Conservation (phyloP, 1,139 yeast genomes). For the Zygoascus sp. region DNA sequence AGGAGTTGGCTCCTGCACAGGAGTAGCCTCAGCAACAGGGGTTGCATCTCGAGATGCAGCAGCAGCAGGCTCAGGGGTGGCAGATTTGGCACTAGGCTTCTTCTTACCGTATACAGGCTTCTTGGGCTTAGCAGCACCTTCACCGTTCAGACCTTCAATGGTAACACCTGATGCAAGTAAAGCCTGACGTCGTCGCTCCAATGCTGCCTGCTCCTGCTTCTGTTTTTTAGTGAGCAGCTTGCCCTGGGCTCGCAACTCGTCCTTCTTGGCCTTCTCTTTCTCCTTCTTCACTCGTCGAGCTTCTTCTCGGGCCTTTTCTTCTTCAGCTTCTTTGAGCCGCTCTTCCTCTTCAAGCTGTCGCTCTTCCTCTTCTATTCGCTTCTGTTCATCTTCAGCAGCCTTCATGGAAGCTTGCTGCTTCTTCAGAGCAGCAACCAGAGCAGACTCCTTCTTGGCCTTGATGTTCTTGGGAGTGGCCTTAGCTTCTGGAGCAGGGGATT, state of each 20-base stretch:
- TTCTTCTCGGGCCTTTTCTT: constrained; percentile 63
- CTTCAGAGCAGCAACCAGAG: constrained; percentile 44
- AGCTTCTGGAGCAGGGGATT: constrained; percentile 32
- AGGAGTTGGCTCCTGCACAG: constrained; percentile 23
- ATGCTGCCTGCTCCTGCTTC: constrained; percentile 81
- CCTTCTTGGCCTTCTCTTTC: constrained; percentile 72
- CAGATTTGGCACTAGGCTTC: constrained; percentile 44
- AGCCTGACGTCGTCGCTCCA: constrained; percentile 87
- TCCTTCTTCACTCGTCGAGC: constrained; percentile 68
- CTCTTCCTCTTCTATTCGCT: constrained; percentile 57
- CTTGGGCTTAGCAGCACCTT: constrained; percentile 52
- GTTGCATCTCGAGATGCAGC: constrained; percentile 42
- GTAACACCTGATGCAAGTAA: constrained; percentile 62
- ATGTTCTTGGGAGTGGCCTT: constrained; percentile 31
- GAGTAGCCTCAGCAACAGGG: constrained; percentile 31
- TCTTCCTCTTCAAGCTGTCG: constrained; percentile 58
- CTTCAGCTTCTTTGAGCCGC: constrained; percentile 45
- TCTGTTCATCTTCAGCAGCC: constrained; percentile 72
- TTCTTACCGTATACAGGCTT: constrained; percentile 73
- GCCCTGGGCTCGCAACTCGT: constrained; percentile 92
- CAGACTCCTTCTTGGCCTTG: constrained; percentile 36
- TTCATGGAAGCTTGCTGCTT: constrained; percentile 84
- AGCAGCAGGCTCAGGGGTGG: constrained; percentile 33
- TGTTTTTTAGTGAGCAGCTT: constrained; percentile 78
- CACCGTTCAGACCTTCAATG: constrained; percentile 63